Conservation (phyloP, 495 filamentous ascomycete species). For the Penicillium diatomitis region DNA sequence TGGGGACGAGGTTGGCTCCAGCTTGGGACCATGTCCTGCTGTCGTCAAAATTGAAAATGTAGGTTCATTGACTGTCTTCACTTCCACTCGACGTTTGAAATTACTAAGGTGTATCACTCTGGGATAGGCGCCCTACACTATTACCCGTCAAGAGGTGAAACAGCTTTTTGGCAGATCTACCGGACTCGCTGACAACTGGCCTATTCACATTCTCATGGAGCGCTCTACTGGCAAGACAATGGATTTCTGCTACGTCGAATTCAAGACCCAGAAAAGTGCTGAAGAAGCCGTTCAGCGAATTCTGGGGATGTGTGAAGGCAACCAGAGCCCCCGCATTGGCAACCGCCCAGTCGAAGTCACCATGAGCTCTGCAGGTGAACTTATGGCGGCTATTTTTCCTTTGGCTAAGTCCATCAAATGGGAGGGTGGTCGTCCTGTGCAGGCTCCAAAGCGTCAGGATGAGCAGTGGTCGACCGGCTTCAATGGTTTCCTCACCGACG, state of each 20-base stretch:
- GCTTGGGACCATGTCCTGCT: constrained; percentile 19
- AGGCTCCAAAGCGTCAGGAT: constrained; percentile 28
- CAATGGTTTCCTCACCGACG: constrained; percentile 56
- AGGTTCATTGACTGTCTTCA: constrained; percentile 9
- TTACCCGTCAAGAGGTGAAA: constrained; percentile 57
- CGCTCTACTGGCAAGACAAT: constrained; percentile 67
- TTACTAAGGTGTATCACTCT: neutral
- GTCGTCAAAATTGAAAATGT: constrained; percentile 42
- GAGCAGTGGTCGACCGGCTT: constrained; percentile 54
- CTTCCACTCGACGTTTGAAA: neutral
- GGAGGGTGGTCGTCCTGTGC: constrained; percentile 39
- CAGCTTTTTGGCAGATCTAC: constrained; percentile 63
- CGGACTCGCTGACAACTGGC: constrained; percentile 42
- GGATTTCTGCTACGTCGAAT: constrained; percentile 61
- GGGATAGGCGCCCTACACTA: constrained; percentile 8
- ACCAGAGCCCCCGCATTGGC: constrained; percentile 48
- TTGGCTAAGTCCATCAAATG: constrained; percentile 55
- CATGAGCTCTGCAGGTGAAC: constrained; percentile 46
- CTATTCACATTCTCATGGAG: constrained; percentile 80
- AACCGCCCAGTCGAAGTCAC: constrained; percentile 55
- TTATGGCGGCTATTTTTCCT: constrained; percentile 63
- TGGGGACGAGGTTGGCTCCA: constrained; percentile 8
- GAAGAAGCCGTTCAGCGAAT: constrained; percentile 25
- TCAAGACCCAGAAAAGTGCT: constrained; percentile 46
- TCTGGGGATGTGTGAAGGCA: constrained; percentile 35